These are phyloP conservation scores for Malassezia brasiliensis DNA, from an alignment of 1,284 basidiomycete genomes.

Conservation along the genomic window DNA sequence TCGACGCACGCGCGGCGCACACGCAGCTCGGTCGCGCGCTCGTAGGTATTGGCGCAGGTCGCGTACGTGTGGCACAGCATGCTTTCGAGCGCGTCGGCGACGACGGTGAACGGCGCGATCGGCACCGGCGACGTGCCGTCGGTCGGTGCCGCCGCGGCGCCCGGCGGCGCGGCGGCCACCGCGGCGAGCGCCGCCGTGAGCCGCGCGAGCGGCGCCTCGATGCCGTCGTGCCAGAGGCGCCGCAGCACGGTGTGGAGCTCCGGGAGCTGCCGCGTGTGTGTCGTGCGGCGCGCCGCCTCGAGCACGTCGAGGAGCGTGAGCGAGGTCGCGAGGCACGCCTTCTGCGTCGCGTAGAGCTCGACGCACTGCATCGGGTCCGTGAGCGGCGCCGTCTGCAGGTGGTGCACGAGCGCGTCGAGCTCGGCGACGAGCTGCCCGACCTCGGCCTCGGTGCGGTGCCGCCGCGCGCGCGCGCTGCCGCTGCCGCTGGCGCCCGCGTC, in stretches of 20 bases:
- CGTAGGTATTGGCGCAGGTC: constrained; percentile 80
- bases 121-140: background rate
- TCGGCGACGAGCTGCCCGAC: too few relatives aligned
- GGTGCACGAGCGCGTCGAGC: too few relatives aligned
- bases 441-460: too few relatives aligned
- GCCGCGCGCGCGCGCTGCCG: too few relatives aligned
- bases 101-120: background rate
- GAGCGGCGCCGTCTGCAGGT: too few relatives aligned
- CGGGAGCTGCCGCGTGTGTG: constrained; percentile 13
- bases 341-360: background rate
- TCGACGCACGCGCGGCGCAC: constrained; percentile 86
- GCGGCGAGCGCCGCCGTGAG: background rate
- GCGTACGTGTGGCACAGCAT: constrained; percentile 92
- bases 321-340: background rate
- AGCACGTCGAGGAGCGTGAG: constrained; percentile 5
- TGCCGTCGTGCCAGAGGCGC: background rate
- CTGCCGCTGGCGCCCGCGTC: too few relatives aligned
- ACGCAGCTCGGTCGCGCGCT: constrained; percentile 62
- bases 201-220: background rate
- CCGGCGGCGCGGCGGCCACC: background rate
- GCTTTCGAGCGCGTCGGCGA: constrained; percentile 44
- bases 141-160: background rate
- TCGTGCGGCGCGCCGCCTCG: background rate
- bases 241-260: constrained; percentile 9
- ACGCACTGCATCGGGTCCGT: too few relatives aligned